These are phyloP conservation scores for Pelargonium citronellum DNA, from an alignment of 441 rosid species.

Conservation along the genomic window DNA sequence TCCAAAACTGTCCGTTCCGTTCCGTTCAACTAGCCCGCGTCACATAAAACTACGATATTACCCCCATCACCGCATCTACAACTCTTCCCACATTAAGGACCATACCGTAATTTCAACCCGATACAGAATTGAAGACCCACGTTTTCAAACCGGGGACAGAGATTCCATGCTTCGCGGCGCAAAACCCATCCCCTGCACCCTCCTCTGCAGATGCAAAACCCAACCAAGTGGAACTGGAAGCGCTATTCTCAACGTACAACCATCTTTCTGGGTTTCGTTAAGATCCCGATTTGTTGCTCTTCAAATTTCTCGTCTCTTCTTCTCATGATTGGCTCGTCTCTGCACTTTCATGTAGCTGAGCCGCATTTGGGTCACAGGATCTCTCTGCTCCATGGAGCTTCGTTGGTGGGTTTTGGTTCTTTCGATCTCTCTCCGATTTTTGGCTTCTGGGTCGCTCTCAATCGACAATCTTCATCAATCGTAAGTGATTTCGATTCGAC, in stretches of 20 bases:
- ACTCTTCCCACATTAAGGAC: no score
- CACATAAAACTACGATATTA: no score
- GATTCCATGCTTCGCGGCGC: neutral
- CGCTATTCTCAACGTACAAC: neutral
- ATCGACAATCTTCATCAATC: constrained; percentile 64
- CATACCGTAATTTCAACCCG: no score
- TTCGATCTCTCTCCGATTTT: constrained; percentile 35
- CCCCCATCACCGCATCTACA: no score
- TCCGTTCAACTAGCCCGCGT: no score
- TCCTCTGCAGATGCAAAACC: constrained; percentile 4
- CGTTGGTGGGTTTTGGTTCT: constrained; percentile 28
- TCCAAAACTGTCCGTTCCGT: no score
- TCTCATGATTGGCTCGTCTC: constrained; percentile 18
- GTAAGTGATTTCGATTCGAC: constrained; percentile 42
- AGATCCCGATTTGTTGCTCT: neutral
- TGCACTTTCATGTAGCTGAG: constrained; percentile 14
- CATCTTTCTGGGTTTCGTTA: neutral
- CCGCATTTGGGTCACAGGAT: constrained; percentile 27
- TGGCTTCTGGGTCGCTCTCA: constrained; percentile 47
- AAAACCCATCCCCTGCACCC: constrained; percentile 3
- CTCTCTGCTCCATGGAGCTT: constrained; percentile 42
- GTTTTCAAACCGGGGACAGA: neutral
- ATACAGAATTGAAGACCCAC: neutral
- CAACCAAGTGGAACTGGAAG: constrained; percentile 8
- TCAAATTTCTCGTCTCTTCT: constrained; percentile 17